Conservation (phyloP, 495 filamentous ascomycete genomes). For the Penicillium soppii region DNA sequence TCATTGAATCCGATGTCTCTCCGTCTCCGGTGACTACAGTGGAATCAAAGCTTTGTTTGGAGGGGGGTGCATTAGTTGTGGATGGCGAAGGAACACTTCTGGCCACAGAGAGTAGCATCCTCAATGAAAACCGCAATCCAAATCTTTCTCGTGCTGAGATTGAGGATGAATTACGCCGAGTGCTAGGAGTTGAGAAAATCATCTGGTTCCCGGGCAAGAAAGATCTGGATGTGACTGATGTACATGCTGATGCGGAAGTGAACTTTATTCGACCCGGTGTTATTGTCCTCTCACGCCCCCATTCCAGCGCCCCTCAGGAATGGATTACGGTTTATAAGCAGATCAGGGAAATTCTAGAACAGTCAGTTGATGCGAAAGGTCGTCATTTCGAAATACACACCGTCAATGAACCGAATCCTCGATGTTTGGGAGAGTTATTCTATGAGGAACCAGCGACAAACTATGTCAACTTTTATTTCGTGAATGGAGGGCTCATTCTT, state of each 20-base stretch:
- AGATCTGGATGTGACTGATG: conserved; percentile 22
- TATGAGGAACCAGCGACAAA: conserved; percentile 17
- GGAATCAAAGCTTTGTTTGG: conserved; percentile 13
- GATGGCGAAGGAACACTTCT: conserved; percentile 29
- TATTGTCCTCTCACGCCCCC: conserved; percentile 18
- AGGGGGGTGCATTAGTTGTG: conserved; percentile 25
- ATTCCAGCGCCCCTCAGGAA: background rate
- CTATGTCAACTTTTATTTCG: conserved; percentile 30
- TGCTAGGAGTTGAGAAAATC: conserved; percentile 20
- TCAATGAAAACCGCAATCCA: conserved; percentile 22
- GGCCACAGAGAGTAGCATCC: conserved; percentile 24
- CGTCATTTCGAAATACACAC: conserved; percentile 15
- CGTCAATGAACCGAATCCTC: conserved; percentile 18
- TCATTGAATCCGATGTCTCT: conserved; percentile 6
- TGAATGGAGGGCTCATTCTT: conserved; percentile 23
- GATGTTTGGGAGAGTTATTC: background rate
- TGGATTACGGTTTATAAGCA: conserved; percentile 17
- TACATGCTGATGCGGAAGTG: conserved; percentile 22
- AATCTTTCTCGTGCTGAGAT: conserved; percentile 9
- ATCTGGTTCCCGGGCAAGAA: conserved; percentile 26
- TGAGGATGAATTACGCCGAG: conserved; percentile 17
- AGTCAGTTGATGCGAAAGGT: conserved; percentile 15
- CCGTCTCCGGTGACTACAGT: conserved; percentile 9
- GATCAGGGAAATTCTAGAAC: conserved; percentile 8
- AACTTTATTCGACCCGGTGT: conserved; percentile 21